Percentiles rank a stretch among this genome's conserved stretches.
phyloP scores from a whole-genome alignment of 768 basidiomycete genomes.

The Leccinellum albellum region DNA sequence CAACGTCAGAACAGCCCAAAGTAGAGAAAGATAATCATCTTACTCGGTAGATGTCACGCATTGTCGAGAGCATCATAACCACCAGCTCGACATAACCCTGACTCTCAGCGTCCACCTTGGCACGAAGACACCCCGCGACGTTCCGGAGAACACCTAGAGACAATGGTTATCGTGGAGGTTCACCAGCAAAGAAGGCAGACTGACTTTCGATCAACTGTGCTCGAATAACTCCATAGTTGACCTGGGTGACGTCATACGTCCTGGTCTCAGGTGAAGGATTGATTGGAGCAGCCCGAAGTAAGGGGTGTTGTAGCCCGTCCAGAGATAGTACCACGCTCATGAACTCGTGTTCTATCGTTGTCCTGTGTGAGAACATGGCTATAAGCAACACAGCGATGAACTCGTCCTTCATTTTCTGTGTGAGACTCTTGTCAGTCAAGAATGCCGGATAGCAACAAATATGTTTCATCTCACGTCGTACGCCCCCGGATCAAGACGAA shows the following conservation, averaged over 20 bases:
- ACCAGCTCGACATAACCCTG: constrained; percentile 40
- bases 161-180: constrained; percentile 8
- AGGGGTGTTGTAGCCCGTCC: constrained; percentile 52
- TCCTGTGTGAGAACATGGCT: constrained; percentile 43
- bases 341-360: constrained; percentile 58
- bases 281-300: constrained; percentile 38
- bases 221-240: constrained; percentile 34
- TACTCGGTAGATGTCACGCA: constrained; percentile 49
- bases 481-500: constrained; percentile 56
- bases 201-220: constrained; percentile 37
- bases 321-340: constrained; percentile 52
- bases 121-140: constrained; percentile 34
- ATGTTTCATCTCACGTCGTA: constrained; percentile 46
- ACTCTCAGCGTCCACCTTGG: constrained; percentile 32
- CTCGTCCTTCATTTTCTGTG: constrained; percentile 47
- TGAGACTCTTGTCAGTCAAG: constrained; percentile 1
- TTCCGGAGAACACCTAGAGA: constrained; percentile 46
- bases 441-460: neutral
- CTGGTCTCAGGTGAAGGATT: constrained; percentile 17
- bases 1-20: constrained; percentile 5
- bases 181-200: constrained; percentile 11
- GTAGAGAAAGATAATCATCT: constrained; percentile 3
- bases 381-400: constrained; percentile 55
- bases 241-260: constrained; percentile 30
- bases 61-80: constrained; percentile 46